phyloP scores from a whole-genome alignment of 1,284 basidiomycete species.

The Inonotus hispidus region DNA sequence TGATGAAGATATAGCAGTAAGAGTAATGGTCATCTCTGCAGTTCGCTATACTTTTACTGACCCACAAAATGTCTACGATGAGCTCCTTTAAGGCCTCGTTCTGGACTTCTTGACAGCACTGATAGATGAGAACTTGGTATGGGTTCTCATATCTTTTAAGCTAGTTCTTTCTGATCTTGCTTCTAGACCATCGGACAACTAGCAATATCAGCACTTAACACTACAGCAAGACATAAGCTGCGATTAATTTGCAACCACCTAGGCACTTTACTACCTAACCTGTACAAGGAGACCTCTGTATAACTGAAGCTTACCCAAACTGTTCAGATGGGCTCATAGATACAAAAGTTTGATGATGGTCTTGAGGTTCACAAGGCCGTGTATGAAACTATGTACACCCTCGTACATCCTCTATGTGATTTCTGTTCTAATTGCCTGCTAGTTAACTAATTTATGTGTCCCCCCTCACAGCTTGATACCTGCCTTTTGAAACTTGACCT shows the following conservation, averaged over 20 bases:
- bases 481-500: slow-evolving; percentile 84
- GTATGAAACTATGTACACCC: slow-evolving; percentile 95
- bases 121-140: slow-evolving; percentile 78
- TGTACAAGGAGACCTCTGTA: slow-evolving; percentile 83
- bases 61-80: slow-evolving; percentile 78
- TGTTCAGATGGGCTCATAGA: slow-evolving; percentile 98
- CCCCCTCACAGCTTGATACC: slow-evolving; percentile 67
- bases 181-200: slow-evolving; percentile 78
- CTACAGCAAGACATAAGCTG: slow-evolving; percentile 91
- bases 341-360: slow-evolving; percentile 90
- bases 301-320: slow-evolving; percentile 83
- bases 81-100: slow-evolving; percentile 78
- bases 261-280: slow-evolving; percentile 64
- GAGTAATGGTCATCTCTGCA: slow-evolving; percentile 90
- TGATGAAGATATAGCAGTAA: slow-evolving; percentile 62
- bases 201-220: slow-evolving; percentile 86
- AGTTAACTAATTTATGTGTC: slow-evolving; percentile 19
- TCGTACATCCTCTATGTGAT: slow-evolving; percentile 45
- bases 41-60: slow-evolving; percentile 96
- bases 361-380: slow-evolving; percentile 93
- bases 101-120: slow-evolving; percentile 90
- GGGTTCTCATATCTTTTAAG: slow-evolving; percentile 24
- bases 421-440: neutral
- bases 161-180: slow-evolving; percentile 4
- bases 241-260: slow-evolving; percentile 87